Conservation (phyloP, 2,329 filamentous ascomycete species). For the Colletotrichum tropicale region DNA sequence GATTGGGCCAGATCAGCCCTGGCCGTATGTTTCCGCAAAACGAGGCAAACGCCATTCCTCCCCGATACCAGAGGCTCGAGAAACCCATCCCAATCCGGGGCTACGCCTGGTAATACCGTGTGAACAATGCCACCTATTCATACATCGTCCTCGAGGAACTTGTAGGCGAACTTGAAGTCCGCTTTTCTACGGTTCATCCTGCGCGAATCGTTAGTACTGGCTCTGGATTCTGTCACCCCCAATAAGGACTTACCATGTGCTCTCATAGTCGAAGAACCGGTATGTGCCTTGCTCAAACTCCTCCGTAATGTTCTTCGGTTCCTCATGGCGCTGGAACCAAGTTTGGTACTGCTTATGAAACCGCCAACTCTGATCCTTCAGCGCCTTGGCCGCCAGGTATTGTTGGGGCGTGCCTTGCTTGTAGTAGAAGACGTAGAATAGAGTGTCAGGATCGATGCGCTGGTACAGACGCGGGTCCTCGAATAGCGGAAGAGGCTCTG, state of each 20-base stretch:
- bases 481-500: constrained; percentile 89
- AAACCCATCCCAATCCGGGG: constrained; percentile 14
- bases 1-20: constrained; percentile 5
- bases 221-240: constrained; percentile 9
- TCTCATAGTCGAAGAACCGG: constrained; percentile 99
- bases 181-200: constrained; percentile 99
- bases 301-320: constrained; percentile 98
- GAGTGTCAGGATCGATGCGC: constrained; percentile 90
- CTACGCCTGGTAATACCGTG: constrained; percentile 17
- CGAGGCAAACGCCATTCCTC: constrained; percentile 18
- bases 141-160: constrained; percentile 95
- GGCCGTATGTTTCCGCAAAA: constrained; percentile 17
- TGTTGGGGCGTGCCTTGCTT: constrained; percentile 96
- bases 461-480: constrained; percentile 89
- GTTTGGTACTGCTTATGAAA: constrained; percentile 99
- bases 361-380: constrained; percentile 98
- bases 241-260: constrained; percentile 78
- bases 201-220: constrained; percentile 22
- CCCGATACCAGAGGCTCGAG: constrained; percentile 7
- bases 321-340: constrained; percentile 98
- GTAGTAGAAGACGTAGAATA: constrained; percentile 99
- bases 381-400: constrained; percentile 91
- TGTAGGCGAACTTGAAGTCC: constrained; percentile 98
- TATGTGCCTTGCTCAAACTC: constrained; percentile 99
- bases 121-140: constrained; percentile 32